Base-by-base conservation (phyloP, 2,329 filamentous ascomycete genomes). In the Bimuria novae-zelandiae region DNA sequence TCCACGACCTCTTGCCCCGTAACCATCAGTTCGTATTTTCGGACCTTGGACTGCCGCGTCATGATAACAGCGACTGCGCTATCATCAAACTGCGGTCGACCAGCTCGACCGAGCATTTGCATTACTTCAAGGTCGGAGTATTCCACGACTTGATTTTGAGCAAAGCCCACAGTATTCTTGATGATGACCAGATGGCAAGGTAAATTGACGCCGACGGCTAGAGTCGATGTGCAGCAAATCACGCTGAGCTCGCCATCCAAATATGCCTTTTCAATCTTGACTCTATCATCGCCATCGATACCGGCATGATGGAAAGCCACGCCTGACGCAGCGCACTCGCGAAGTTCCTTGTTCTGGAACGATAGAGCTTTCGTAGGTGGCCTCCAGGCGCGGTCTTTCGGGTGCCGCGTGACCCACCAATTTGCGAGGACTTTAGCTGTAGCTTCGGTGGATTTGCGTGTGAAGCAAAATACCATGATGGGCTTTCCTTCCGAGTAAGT, bases 91-190 rank as follows among this genome's bases (percentile, higher is more conserved):
- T 95, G 91, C 5, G 91, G 90, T 17, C 90, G 81, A 1, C 91
- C 90, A 45, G 90, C 90, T 57, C 90, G 85, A 6, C 90, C 90
- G 43, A 95, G 82, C 90, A 96, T 95, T 64, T 96, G 90, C 87
- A 93, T 93, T 56, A 93, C 82, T 61, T 95, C 90, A 4, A 95
- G 78, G 67, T 94, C 90, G 0, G 89, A 86, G 60, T 91, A 92
- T 68, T 94, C 89, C 50, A 85, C 82, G 32, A 83, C 64, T 7
- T 74, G 79, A 6, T 80, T 74, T 27, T 74, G 78, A 51, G 85
- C 82, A 51, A 84, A 82, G 0, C 80, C 79, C 3, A 86, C 81
- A 0, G 90, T 95, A 19, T 89, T 89, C 70, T 95, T 95, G 50
- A 96, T 82, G 8, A 95, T 85, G 3, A 92, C 90, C 3, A 92